Percentiles rank a stretch among this genome's conserved stretches.
Evolutionary conservation across 179 eudicot species (phyloP).

Genomic region (Beta corolliflora): DNA sequence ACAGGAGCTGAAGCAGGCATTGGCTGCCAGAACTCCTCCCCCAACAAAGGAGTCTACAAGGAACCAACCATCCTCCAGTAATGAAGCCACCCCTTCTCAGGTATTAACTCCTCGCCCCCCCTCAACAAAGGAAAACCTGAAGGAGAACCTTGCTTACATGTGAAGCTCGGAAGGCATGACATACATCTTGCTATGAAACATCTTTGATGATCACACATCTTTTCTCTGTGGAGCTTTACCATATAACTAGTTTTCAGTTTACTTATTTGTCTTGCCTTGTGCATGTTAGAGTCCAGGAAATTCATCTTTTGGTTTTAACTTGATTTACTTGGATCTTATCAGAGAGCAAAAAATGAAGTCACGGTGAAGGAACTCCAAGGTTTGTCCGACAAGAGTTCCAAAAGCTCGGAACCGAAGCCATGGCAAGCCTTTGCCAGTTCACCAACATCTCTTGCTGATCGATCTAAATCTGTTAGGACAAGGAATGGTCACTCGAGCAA

Average conservation of each 20-base stretch:
- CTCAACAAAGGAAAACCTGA: background rate
- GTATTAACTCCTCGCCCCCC: conserved; percentile 33
- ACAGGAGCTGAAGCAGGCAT: conserved; percentile 84
- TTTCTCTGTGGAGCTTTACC: background rate
- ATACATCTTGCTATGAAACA: background rate
- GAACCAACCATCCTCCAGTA: conserved; percentile 38
- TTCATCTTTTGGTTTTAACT: background rate
- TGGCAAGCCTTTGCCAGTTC: conserved; percentile 77
- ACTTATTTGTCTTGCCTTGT: background rate
- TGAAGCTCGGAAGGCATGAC: background rate
- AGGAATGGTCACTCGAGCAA: conserved; percentile 60
- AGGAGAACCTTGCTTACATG: background rate
- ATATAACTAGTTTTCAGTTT: background rate
- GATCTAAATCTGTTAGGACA: conserved; percentile 71
- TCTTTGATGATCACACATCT: background rate
- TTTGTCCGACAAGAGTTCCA: conserved; percentile 39
- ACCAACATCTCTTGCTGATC: conserved; percentile 28
- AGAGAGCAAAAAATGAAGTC: conserved; percentile 57
- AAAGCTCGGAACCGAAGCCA: conserved; percentile 48
- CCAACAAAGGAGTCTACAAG: conserved; percentile 51
- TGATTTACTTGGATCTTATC: conserved; percentile 14
- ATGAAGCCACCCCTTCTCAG: conserved; percentile 47
- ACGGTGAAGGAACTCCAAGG: conserved; percentile 65
- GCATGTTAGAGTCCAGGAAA: background rate
- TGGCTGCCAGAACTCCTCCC: conserved; percentile 63